Percentiles rank a stretch among this genome's conserved stretches.
These are phyloP conservation scores for Lycium barbarum DNA, from an alignment of 257 asterid species.

Conservation along the genomic window DNA sequence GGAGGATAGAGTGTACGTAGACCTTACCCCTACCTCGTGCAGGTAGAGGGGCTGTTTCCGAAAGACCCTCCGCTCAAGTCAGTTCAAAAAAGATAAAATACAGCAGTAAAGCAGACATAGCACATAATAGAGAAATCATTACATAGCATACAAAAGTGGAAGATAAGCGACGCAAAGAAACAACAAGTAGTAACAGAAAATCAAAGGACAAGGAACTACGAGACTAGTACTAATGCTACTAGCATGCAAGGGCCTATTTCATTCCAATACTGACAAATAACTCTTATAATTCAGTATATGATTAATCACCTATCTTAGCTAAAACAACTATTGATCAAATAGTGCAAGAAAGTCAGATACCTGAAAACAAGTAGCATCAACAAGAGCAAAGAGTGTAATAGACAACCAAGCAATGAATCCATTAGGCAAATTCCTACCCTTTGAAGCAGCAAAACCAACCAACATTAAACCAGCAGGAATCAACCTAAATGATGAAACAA, in stretches of 20 bases:
- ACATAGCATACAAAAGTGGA: no score
- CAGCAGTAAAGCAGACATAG: no score
- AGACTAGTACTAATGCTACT: no score
- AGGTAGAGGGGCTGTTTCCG: no score
- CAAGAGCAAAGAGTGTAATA: slow-evolving; percentile 69
- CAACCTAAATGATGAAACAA: slow-evolving; percentile 85
- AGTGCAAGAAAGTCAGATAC: slow-evolving; percentile 43
- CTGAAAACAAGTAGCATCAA: slow-evolving; percentile 98
- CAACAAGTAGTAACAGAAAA: no score
- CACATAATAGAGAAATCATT: no score
- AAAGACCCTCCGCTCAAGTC: no score
- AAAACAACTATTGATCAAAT: slow-evolving; percentile 1
- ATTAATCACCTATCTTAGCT: background rate
- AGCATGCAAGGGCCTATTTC: background rate
- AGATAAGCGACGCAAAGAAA: no score
- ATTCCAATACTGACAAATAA: background rate
- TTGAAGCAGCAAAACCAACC: slow-evolving; percentile 75
- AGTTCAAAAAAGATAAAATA: no score
- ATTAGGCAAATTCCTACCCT: slow-evolving; percentile 72
- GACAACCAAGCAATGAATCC: slow-evolving; percentile 89
- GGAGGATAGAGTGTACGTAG: no score
- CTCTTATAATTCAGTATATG: background rate
- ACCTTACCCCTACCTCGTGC: no score
- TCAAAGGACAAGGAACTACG: no score
- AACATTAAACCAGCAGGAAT: slow-evolving; percentile 86